Evolutionary conservation across 441 rosid genomes (phyloP), one percentile per base, ranked within the genome.

Genomic region (Capsella rubella): DNA sequence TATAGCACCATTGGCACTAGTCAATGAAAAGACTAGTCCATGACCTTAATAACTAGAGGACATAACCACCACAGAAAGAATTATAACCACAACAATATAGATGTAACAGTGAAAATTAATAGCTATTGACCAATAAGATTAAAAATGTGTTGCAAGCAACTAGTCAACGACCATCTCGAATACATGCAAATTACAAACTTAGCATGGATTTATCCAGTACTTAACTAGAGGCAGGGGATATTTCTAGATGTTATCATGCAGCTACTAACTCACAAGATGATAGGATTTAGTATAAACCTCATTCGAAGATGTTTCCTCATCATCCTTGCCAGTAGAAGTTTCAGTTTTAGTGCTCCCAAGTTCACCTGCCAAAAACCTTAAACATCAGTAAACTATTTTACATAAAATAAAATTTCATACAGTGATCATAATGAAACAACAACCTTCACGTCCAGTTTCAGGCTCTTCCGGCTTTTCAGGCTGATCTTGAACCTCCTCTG

Each of bases 251-350:
- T 62, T 63, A 43, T 31, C 10, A 59, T 51, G 42, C 28, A 52
- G 16, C 4, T 18, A 59, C 16, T 51, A 67, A 51, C 6, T 31
- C 62, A 32, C 2, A 52, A 57, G 54, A 58, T 50, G 63, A 60
- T 21, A 55, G 11, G 52, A 35, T 37, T 4, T 71, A 59, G 73
- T 65, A 35, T 78, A 79, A 78, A 88, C 90, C 90, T 85, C 78
- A 29, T 72, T 46, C 3, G 82, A 79, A 79, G 80, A 58, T 15
- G 58, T 28, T 66, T 67, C 52, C 28, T 49, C 53, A 4, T 52
- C 65, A 55, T 47, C 72, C 55, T 73, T 69, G 37, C 47, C 53
- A 13, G 58, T 58, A 14, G 59, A 47, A 71, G 69, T 58, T 74
- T 25, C 77, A 66, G 60, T 40, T 45, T 27, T 25, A 35, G 65